Percentiles rank a stretch among this genome's conserved stretches.
Evolutionary conservation across 2,329 filamentous ascomycete genomes (phyloP).

Genomic region (Fusarium sarcochroum): DNA sequence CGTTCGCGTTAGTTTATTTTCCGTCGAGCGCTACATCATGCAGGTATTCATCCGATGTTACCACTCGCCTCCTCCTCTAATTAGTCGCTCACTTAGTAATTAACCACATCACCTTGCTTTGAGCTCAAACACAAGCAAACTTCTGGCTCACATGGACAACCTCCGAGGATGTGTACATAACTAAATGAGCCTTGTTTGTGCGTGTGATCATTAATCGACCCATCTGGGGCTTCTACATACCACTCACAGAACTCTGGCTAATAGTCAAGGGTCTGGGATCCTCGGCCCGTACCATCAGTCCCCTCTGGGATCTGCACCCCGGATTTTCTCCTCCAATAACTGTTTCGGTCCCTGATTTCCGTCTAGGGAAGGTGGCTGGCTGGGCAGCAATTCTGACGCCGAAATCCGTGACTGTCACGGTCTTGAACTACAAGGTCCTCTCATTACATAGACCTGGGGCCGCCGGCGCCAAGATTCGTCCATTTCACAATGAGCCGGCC

Average conservation of each 20-base stretch:
- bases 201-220: conserved; percentile 45
- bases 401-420: background rate
- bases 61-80: conserved; percentile 30
- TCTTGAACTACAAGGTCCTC: conserved; percentile 2
- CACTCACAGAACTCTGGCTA: conserved; percentile 37
- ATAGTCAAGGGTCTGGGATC: conserved; percentile 43
- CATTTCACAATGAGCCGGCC: conserved; percentile 26
- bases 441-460: conserved; percentile 15
- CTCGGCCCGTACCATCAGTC: conserved; percentile 46
- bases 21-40: conserved; percentile 29
- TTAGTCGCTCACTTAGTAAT: conserved; percentile 32
- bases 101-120: conserved; percentile 29
- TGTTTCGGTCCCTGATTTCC: conserved; percentile 33
- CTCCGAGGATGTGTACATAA: conserved; percentile 21
- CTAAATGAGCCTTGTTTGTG: conserved; percentile 23
- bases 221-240: conserved; percentile 38
- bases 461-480: conserved; percentile 25
- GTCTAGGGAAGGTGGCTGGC: conserved; percentile 40
- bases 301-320: conserved; percentile 44
- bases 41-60: conserved; percentile 40
- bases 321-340: conserved; percentile 45
- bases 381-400: conserved; percentile 21
- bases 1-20: conserved; percentile 19
- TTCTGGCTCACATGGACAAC: conserved; percentile 37
- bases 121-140: conserved; percentile 23